Evolutionary conservation across 805 yeast species (phyloP).

Genomic region (Kluyveromyces wickerhamii): DNA sequence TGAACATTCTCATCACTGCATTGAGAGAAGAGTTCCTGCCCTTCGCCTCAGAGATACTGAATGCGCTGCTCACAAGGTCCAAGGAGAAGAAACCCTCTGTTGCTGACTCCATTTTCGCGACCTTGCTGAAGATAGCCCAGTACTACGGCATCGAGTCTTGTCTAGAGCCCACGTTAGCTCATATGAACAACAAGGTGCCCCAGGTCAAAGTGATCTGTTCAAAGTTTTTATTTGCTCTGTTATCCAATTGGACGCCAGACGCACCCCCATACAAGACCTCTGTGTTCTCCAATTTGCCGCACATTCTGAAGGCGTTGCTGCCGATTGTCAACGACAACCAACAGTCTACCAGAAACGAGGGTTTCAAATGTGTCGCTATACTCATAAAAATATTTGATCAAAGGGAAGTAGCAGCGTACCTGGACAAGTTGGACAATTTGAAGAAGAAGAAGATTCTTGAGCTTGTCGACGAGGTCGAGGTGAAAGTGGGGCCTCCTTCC

Average conservation of each 20-base stretch:
- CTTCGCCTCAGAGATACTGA: conserved; percentile 43
- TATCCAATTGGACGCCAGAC: conserved; percentile 31
- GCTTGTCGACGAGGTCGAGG: conserved; percentile 34
- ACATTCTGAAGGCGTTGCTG: conserved; percentile 45
- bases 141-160: conserved; percentile 44
- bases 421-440: conserved; percentile 70
- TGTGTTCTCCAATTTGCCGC: conserved; percentile 11
- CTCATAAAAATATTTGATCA: conserved; percentile 78
- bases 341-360: conserved; percentile 72
- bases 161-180: conserved; percentile 49
- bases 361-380: conserved; percentile 72
- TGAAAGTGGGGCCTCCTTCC: conserved; percentile 1
- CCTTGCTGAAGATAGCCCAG: conserved; percentile 58
- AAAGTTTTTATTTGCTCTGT: conserved; percentile 53
- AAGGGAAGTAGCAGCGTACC: conserved; percentile 43
- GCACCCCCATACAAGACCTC: conserved; percentile 5
- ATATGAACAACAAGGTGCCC: conserved; percentile 73
- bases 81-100: conserved; percentile 83
- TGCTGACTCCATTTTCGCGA: conserved; percentile 56
- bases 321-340: conserved; percentile 75
- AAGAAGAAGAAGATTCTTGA: conserved; percentile 63
- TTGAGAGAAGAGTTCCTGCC: conserved; percentile 35
- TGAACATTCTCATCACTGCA: conserved; percentile 57
- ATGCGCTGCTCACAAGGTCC: conserved; percentile 67
- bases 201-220: conserved; percentile 69